phyloP scores from a whole-genome alignment of 495 filamentous ascomycete species.

The Penicillium chermesinum region DNA sequence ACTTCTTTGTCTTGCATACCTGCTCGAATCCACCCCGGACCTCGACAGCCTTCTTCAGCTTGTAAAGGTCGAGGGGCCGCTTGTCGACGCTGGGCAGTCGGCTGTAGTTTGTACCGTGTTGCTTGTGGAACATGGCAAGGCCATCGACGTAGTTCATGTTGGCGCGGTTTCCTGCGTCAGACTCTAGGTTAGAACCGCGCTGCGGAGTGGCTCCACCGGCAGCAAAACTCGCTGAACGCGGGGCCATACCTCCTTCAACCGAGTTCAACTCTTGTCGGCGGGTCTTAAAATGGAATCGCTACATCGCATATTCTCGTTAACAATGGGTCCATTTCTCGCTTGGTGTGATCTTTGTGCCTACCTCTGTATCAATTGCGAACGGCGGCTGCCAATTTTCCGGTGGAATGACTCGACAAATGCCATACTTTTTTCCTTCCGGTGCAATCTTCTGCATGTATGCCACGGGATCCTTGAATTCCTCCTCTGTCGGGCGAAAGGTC shows the following conservation, averaged over 20 bases:
- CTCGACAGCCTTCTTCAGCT: constrained; percentile 95
- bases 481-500: constrained; percentile 82
- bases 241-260: constrained; percentile 87
- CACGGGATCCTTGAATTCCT: constrained; percentile 92
- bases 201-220: constrained; percentile 30
- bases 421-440: constrained; percentile 77
- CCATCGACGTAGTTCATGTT: constrained; percentile 96
- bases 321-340: too few species aligned
- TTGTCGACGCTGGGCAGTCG: constrained; percentile 97
- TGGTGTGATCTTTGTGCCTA: constrained; percentile 39
- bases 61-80: constrained; percentile 91
- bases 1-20: constrained; percentile 97
- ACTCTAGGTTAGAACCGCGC: constrained; percentile 33
- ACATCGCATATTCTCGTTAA: constrained; percentile 1
- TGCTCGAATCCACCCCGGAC: constrained; percentile 87
- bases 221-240: constrained; percentile 29
- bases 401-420: constrained; percentile 91
- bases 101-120: constrained; percentile 89
- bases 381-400: constrained; percentile 89
- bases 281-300: constrained; percentile 97
- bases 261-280: constrained; percentile 97
- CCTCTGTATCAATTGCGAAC: constrained; percentile 97
- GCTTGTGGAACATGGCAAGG: constrained; percentile 93
- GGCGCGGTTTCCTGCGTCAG: constrained; percentile 72
- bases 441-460: constrained; percentile 88